phyloP scores from a whole-genome alignment of 1,284 basidiomycete species.

The Apiotrichum veenhuisii region DNA sequence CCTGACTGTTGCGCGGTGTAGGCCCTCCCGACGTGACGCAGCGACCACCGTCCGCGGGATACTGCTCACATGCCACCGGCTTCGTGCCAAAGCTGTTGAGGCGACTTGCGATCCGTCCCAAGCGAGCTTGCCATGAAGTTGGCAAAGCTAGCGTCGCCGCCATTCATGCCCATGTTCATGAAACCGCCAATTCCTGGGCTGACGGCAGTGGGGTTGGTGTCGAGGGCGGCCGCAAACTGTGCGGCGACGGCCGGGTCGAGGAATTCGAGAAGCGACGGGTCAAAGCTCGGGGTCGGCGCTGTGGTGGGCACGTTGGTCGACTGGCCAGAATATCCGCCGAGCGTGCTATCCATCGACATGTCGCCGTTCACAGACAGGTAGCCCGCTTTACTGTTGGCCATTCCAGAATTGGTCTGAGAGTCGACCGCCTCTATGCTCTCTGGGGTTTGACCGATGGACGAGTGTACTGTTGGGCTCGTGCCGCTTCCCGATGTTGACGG shows the following conservation, averaged over 20 bases:
- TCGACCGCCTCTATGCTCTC: conserved; percentile 14
- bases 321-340: not conserved
- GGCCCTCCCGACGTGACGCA: too few relatives aligned
- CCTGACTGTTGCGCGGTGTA: too few relatives aligned
- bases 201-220: not conserved
- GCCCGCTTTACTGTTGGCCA: not conserved
- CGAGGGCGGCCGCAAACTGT: not conserved
- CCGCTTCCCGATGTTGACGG: not conserved
- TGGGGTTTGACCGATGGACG: conserved; percentile 14
- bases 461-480: not conserved
- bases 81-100: not conserved
- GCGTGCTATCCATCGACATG: not conserved
- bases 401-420: not conserved
- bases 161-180: not conserved
- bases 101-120: not conserved
- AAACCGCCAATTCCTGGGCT: not conserved
- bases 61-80: too few relatives aligned
- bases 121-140: not conserved
- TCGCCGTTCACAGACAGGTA: not conserved
- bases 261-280: conserved; percentile 10
- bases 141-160: not conserved
- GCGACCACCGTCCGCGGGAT: too few relatives aligned
- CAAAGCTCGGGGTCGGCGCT: not conserved
- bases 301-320: not conserved
- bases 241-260: conserved; percentile 1